phyloP scores from a whole-genome alignment of 805 yeast species.

The Priceomyces castillae region DNA sequence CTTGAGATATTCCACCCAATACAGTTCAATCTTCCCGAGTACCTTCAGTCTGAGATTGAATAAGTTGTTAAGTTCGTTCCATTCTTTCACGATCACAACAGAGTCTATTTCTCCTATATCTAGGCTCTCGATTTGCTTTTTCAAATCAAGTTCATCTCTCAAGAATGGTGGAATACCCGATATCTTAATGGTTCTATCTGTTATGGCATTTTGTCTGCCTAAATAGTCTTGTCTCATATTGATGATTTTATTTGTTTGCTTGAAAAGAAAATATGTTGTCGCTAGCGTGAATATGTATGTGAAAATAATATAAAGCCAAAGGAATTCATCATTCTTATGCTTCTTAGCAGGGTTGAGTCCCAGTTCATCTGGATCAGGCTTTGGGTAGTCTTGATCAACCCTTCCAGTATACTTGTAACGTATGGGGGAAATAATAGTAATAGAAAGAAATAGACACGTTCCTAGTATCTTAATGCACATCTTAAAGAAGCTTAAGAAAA shows the following conservation, averaged over 20 bases:
- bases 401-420: conserved; percentile 80
- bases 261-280: conserved; percentile 56
- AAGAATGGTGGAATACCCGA: conserved; percentile 86
- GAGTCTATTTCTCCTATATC: conserved; percentile 78
- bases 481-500: conserved; percentile 84
- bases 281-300: conserved; percentile 80
- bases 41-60: conserved; percentile 57
- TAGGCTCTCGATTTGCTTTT: conserved; percentile 70
- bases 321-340: conserved; percentile 46
- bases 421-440: conserved; percentile 77
- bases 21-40: conserved; percentile 58
- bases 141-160: conserved; percentile 67
- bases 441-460: conserved; percentile 65
- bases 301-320: conserved; percentile 86
- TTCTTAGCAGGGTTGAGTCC: conserved; percentile 5
- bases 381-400: conserved; percentile 24
- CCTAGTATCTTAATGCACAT: conserved; percentile 74
- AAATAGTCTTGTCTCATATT: conserved; percentile 74
- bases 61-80: conserved; percentile 70
- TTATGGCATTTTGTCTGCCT: conserved; percentile 83
- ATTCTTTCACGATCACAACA: conserved; percentile 79
- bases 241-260: conserved; percentile 73
- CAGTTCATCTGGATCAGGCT: conserved; percentile 13
- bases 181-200: conserved; percentile 85
- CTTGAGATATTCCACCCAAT: conserved; percentile 68